phyloP scores from a whole-genome alignment of 805 yeast genomes.

The Myxozyma monticola region DNA sequence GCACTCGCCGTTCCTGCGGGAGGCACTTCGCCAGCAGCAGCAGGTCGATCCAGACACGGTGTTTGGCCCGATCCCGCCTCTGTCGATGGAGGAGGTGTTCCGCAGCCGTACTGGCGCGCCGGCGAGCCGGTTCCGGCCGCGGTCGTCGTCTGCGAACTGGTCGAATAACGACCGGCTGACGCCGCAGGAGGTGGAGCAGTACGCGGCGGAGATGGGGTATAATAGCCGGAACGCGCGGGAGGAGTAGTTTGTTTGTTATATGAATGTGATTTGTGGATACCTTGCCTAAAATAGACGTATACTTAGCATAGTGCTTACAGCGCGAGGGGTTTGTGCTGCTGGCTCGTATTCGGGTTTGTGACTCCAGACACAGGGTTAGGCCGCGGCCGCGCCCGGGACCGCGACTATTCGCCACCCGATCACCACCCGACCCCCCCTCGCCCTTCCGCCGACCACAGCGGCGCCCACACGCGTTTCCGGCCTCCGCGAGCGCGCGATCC shows the following conservation, averaged over 20 bases:
- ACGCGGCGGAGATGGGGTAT: constrained; percentile 51
- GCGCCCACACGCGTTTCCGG: too few relatives aligned
- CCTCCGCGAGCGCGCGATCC: too few relatives aligned
- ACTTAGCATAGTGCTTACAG: too few relatives aligned
- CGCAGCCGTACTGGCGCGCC: constrained; percentile 42
- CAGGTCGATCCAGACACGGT: constrained; percentile 62
- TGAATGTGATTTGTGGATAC: too few relatives aligned
- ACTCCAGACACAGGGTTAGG: too few relatives aligned
- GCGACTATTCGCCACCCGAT: too few relatives aligned
- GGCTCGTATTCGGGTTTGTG: too few relatives aligned
- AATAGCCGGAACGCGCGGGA: background rate
- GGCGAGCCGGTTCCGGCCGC: constrained; percentile 49
- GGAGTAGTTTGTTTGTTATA: background rate
- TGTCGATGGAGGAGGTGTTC: constrained; percentile 70
- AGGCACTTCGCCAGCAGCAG: constrained; percentile 49
- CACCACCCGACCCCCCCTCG: too few relatives aligned
- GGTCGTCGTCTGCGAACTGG: constrained; percentile 57
- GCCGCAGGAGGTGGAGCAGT: constrained; percentile 49
- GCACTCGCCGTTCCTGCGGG: constrained; percentile 54
- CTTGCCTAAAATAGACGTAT: too few relatives aligned
- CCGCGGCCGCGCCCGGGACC: too few relatives aligned
- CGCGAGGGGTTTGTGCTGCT: too few relatives aligned
- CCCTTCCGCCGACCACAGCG: too few relatives aligned
- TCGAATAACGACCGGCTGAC: constrained; percentile 49
- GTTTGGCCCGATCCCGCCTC: constrained; percentile 72